Conservation (phyloP, 192 early-diverging fungal species). For the Backusella sp. region DNA sequence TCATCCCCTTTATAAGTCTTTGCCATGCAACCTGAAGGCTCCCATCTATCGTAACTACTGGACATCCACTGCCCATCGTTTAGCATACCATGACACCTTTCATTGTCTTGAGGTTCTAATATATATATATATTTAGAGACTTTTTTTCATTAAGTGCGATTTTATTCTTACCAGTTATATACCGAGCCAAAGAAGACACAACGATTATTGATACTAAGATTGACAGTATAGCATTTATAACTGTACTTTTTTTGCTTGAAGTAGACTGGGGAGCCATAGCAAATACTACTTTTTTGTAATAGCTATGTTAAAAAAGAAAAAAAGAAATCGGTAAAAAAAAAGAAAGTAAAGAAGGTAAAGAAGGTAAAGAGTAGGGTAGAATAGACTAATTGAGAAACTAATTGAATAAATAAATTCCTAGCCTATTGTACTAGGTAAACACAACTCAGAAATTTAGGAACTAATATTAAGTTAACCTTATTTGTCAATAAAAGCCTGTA, state of each 20-base stretch:
- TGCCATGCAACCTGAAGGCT: slow-evolving; percentile 61
- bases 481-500: not conserved
- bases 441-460: not conserved
- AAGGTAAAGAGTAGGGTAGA: not conserved
- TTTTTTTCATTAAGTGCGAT: not conserved
- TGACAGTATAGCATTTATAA: not conserved
- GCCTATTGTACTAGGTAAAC: not conserved
- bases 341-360: not conserved
- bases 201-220: not conserved
- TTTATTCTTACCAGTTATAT: not conserved
- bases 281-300: not conserved
- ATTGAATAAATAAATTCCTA: slow-evolving; percentile 1
- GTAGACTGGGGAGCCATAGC: slow-evolving; percentile 3
- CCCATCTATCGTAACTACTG: slow-evolving; percentile 45
- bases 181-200: not conserved
- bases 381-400: not conserved
- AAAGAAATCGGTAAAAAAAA: not conserved
- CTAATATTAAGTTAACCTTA: not conserved
- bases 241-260: not conserved
- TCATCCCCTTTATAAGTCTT: slow-evolving; percentile 47
- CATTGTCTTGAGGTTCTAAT: slow-evolving; percentile 40
- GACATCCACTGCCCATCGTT: slow-evolving; percentile 57
- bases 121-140: not conserved
- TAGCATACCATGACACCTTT: slow-evolving; percentile 42
- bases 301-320: not conserved